Base-by-base conservation (phyloP, 2,329 filamentous ascomycete genomes). In the Lecanicillium sp. region DNA sequence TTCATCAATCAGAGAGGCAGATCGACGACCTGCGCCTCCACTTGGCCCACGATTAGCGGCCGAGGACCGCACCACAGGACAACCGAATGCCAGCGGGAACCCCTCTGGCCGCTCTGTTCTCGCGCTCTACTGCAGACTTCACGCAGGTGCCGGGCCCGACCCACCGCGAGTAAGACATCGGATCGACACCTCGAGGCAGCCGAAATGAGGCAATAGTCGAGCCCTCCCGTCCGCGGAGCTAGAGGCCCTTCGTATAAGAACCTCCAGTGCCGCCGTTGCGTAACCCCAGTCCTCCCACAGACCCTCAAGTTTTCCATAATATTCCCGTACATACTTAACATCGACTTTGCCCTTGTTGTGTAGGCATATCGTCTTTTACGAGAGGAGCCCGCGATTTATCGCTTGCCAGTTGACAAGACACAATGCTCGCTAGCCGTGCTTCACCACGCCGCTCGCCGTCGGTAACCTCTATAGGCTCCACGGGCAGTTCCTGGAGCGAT, bases 131-230 rank as follows among this genome's bases (percentile, higher is more conserved):
- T n/a, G n/a, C n/a, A n/a, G n/a, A n/a, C n/a, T 28, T 38, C 29
- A 15, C 28, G 9, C 28, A 36, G 28, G 35, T 36, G 29, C 33
- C 39, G 18, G 17, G 14, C 28, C 3, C 18, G 33, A 12, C 29
- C 39, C 33, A 36, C 39, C 36, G 28, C 36, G 27, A 33, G 33
- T 41, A 32, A 33, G 39, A 41, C 39, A 41, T 41, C 39, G 39
- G 39, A 41, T 41, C 33, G 33, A 33, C 39, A 36, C 10, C 22
- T 41, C 20, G 29, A 17, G 32, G 18, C 15, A 18, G 33, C 39
- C 33, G 33, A 36, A 41, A 33, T 33, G 39, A 41, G 7, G 7
- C 22, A 25, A 11, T 25, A 25, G 22, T 7, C 7, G 11, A 25
- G 22, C 11, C 22, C 22, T 25, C 22, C 22, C 11, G 11, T 25